phyloP scores from a whole-genome alignment of 1,139 yeast species.

The Kodamaea fungicola region DNA sequence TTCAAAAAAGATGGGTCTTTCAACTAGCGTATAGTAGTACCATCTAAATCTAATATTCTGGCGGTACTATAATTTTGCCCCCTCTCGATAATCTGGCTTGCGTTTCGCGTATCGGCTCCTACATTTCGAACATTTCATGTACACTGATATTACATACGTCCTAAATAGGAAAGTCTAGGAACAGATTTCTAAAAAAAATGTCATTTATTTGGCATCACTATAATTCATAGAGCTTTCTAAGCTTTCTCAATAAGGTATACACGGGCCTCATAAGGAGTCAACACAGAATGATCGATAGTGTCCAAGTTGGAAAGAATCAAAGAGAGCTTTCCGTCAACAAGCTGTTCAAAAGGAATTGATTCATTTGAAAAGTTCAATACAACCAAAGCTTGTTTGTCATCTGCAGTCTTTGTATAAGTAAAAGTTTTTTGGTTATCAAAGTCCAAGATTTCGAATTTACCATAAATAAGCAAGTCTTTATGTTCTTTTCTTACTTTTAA shows the following conservation, averaged over 20 bases:
- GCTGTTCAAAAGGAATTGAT: constrained; percentile 24
- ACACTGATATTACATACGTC: no score
- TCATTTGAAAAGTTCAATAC: constrained; percentile 45
- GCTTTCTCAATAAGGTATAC: constrained; percentile 23
- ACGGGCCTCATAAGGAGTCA: constrained; percentile 39
- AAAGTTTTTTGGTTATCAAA: constrained; percentile 35
- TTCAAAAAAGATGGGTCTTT: no score
- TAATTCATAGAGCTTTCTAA: background rate
- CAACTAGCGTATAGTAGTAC: no score
- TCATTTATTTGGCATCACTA: no score
- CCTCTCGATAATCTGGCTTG: no score
- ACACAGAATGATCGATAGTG: constrained; percentile 16
- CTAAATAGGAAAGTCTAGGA: no score
- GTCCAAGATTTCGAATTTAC: constrained; percentile 42
- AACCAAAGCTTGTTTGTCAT: constrained; percentile 27
- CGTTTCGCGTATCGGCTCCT: no score
- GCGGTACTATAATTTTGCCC: no score
- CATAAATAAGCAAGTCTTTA: constrained; percentile 45
- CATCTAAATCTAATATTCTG: no score
- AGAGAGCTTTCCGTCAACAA: constrained; percentile 26
- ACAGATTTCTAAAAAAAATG: no score
- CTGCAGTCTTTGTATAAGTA: constrained; percentile 31
- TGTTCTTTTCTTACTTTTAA: constrained; percentile 42
- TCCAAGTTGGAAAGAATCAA: constrained; percentile 28
- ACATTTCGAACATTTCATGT: no score